These are phyloP conservation scores for Aspergillus unguis DNA, from an alignment of 2,329 filamentous ascomycete species.

Conservation along the genomic window DNA sequence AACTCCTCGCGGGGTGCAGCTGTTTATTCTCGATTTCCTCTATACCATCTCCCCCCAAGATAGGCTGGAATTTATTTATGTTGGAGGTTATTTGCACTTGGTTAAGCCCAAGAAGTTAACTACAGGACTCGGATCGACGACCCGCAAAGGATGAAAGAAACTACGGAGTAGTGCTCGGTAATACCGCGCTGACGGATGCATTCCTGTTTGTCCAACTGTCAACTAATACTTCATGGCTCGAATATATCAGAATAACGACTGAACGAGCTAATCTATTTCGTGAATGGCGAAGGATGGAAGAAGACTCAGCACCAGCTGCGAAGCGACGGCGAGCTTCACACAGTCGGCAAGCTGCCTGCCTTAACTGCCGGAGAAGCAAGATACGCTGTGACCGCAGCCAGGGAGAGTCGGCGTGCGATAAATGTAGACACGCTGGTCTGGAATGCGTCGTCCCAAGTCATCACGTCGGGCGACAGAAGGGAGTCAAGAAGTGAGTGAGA, in stretches of 20 bases:
- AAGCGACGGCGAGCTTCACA: conserved; percentile 14
- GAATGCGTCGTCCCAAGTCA: conserved; percentile 71
- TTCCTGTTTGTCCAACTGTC: not conserved
- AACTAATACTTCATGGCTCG: not conserved
- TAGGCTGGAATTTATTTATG: too few species aligned
- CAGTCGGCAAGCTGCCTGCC: conserved; percentile 52
- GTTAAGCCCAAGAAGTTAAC: too few species aligned
- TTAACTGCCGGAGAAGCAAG: conserved; percentile 65
- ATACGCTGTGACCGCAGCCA: conserved; percentile 62
- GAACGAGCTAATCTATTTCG: not conserved
- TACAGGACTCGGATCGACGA: too few species aligned
- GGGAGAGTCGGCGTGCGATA: conserved; percentile 55
- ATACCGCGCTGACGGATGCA: too few species aligned
- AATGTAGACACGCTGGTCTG: conserved; percentile 55
- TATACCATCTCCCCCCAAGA: too few species aligned
- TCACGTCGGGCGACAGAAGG: conserved; percentile 69
- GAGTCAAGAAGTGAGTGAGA: conserved; percentile 65
- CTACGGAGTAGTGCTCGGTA: too few species aligned
- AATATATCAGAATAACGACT: not conserved
- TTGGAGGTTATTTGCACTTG: too few species aligned
- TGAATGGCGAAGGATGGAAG: conserved; percentile 12
- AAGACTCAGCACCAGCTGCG: not conserved
- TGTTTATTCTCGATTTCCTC: too few species aligned
- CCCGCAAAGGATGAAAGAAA: too few species aligned
- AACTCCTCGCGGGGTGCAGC: too few species aligned